Base-by-base conservation (phyloP, 176 grass and related monocot genomes). In the Canna indica region DNA sequence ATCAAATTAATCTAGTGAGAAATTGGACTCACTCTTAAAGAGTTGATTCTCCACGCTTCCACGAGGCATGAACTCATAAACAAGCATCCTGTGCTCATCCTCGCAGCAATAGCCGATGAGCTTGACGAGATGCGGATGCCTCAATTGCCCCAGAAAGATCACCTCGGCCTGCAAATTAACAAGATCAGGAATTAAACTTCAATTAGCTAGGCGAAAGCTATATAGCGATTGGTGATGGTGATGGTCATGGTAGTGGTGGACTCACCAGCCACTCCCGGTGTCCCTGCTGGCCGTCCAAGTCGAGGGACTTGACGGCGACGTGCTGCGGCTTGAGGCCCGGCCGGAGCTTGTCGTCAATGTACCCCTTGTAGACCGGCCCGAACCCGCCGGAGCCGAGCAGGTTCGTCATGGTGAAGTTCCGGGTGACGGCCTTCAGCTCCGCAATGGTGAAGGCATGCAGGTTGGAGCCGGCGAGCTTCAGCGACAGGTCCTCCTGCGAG, bases 181-280 rank as follows among this genome's bases (percentile, higher is more conserved):
- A 59, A 11, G 1, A 59, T n/a, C n/a, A n/a, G n/a, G n/a, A n/a
- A n/a, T n/a, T n/a, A n/a, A n/a, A n/a, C n/a, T n/a, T n/a, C n/a
- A n/a, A n/a, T n/a, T n/a, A n/a, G n/a, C n/a, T n/a, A n/a, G n/a
- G n/a, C n/a, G n/a, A n/a, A n/a, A n/a, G n/a, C n/a, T 39, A 39
- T 39, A 39, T 39, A 39, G 8, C 3, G 8, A 39, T 4, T 39
- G 5, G 36, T 39, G 8, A 39, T 3, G 36, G 36, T 3, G 16
- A 52, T 52, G 47, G 47, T 4, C 17, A 5, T 52, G 13, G 2
- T 54, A 16, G n/a, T n/a, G n/a, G n/a, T n/a, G n/a, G n/a, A 7
- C 81, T 61, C 75, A 95, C 91, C 91, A 96, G 82, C 91, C 91
- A 96, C 83, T 96, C 91, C 71, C 85, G 74, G 73, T 96, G 88